A percentile compares a stretch with the other conserved stretches of the same genome.
Conservation (phyloP, 306 rosid genomes). For the Phaseolus lunatus region DNA sequence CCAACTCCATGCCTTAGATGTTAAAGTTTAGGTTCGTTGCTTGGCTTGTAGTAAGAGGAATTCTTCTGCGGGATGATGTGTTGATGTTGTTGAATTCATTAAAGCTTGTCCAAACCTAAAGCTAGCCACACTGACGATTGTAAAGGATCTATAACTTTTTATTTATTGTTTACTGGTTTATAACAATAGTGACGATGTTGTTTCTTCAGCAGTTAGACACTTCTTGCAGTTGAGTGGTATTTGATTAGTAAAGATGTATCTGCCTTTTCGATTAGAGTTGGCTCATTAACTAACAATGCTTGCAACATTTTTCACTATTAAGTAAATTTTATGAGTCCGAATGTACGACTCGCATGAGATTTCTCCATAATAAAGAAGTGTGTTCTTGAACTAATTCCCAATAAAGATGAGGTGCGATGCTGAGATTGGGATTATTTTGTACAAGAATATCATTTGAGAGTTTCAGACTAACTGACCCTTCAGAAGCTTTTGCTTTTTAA, state of each 20-base stretch:
- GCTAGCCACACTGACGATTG: slow-evolving; percentile 17
- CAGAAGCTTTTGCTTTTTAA: background rate
- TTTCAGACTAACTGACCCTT: background rate
- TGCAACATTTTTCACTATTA: background rate
- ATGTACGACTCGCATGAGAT: background rate
- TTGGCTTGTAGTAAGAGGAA: background rate
- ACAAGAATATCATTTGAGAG: background rate
- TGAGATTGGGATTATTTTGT: background rate
- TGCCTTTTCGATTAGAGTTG: slow-evolving; percentile 23
- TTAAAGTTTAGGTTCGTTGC: background rate
- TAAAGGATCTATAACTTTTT: slow-evolving; percentile 10
- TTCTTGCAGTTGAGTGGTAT: slow-evolving; percentile 25
- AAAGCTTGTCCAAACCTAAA: background rate
- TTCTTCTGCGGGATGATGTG: background rate
- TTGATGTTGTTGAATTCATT: background rate
- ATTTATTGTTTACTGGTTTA: background rate
- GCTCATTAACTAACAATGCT: background rate
- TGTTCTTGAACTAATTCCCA: background rate
- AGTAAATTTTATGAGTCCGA: background rate
- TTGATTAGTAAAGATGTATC: background rate
- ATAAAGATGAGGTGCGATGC: background rate
- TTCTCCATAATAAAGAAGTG: background rate
- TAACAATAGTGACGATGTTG: background rate
- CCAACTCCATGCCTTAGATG: slow-evolving; percentile 65
- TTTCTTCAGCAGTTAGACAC: background rate